Conservation (phyloP, 148 eudicot genomes). For the Rhododendron williamsianum region DNA sequence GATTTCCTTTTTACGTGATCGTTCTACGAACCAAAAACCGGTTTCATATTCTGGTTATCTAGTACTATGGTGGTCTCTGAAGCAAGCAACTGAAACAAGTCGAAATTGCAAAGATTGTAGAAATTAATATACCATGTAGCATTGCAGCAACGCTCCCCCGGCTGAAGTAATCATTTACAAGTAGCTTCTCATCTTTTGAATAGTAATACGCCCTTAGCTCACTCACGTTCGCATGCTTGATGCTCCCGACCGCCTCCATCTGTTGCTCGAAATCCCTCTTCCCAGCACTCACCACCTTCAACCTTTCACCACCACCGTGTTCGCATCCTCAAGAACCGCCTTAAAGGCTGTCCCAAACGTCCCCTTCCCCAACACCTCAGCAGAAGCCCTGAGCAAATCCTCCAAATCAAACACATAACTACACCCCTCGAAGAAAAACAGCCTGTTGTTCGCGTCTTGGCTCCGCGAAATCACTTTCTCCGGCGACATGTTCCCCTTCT, state of each 20-base stretch:
- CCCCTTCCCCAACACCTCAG: slow-evolving; percentile 94
- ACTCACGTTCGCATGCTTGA: slow-evolving; percentile 75
- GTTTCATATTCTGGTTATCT: background rate
- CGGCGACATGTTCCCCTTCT: slow-evolving; percentile 60
- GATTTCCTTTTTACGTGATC: no score
- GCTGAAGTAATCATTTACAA: slow-evolving; percentile 68
- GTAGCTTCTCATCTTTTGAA: slow-evolving; percentile 89
- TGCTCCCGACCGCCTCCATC: slow-evolving; percentile 79
- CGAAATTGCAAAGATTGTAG: slow-evolving; percentile 2
- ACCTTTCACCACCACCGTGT: slow-evolving; percentile 82
- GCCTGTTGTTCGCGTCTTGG: slow-evolving; percentile 55
- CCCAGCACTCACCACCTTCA: slow-evolving; percentile 81
- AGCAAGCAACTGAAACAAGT: background rate
- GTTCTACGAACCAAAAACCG: background rate
- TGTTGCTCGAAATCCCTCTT: slow-evolving; percentile 86
- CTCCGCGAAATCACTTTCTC: slow-evolving; percentile 56
- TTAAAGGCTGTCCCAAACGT: slow-evolving; percentile 84
- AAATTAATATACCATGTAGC: slow-evolving; percentile 59
- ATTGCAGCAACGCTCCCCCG: slow-evolving; percentile 70
- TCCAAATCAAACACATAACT: slow-evolving; percentile 85
- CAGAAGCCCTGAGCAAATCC: slow-evolving; percentile 92
- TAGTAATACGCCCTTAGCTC: slow-evolving; percentile 89
- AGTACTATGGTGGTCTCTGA: background rate
- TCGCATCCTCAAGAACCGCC: slow-evolving; percentile 78
- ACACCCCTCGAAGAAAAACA: slow-evolving; percentile 86